phyloP scores from a whole-genome alignment of 2,329 filamentous ascomycete genomes.

The Talaromyces albobiverticillius region DNA sequence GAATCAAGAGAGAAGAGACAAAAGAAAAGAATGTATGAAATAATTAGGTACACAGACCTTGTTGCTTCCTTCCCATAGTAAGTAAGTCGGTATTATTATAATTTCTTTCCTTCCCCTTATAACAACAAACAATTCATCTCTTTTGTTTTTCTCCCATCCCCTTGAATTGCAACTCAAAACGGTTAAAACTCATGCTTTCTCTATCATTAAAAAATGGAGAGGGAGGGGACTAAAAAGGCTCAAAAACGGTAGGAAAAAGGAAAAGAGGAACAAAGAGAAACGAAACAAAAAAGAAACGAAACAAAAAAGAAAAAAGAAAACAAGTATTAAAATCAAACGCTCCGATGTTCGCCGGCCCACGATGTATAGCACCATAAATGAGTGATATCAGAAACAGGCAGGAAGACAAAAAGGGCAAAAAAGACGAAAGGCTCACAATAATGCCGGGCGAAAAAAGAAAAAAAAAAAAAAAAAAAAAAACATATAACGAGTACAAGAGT shows the following conservation, averaged over 20 bases:
- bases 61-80: too few relatives aligned
- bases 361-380: constrained; percentile 16
- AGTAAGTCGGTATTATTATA: too few relatives aligned
- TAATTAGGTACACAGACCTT: too few relatives aligned
- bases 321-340: constrained; percentile 6
- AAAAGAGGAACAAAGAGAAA: not conserved
- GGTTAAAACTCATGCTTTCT: not conserved
- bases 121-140: too few relatives aligned
- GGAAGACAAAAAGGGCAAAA: constrained; percentile 6
- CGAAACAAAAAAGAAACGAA: not conserved
- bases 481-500: not conserved
- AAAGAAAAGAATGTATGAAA: too few relatives aligned
- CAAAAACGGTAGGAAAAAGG: not conserved
- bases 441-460: not conserved
- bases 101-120: too few relatives aligned
- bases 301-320: not conserved
- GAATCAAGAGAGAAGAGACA: too few relatives aligned
- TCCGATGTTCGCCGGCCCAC: constrained; percentile 17
- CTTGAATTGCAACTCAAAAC: too few relatives aligned
- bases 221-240: not conserved
- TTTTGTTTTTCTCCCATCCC: too few relatives aligned
- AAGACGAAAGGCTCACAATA: not conserved
- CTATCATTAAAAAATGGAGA: not conserved
- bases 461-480: not conserved
- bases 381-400: constrained; percentile 16